Conservation (phyloP, 768 basidiomycete species). For the Agaricus bisporus region DNA sequence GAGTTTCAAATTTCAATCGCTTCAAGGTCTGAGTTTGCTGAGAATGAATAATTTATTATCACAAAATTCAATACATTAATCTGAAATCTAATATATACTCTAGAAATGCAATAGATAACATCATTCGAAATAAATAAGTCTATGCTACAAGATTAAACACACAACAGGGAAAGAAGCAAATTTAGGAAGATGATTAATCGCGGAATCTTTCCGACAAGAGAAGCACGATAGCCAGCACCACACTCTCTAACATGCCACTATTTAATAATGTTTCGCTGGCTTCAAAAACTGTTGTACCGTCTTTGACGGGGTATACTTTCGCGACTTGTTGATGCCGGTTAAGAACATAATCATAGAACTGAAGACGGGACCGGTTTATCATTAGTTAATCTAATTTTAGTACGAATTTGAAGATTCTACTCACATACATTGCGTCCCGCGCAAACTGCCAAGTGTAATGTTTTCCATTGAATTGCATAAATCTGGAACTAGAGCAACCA, state of each 20-base stretch:
- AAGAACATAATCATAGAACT: constrained; percentile 6
- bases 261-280: constrained; percentile 1
- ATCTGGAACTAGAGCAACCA: too few relatives aligned
- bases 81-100: too few relatives aligned
- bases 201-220: constrained; percentile 6
- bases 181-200: neutral
- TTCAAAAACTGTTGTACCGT: constrained; percentile 7
- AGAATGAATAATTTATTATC: too few relatives aligned
- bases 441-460: constrained; percentile 11
- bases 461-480: constrained; percentile 1
- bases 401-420: neutral
- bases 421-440: constrained; percentile 10
- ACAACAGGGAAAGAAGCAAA: neutral
- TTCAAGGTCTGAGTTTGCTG: too few relatives aligned
- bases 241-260: constrained; percentile 3
- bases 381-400: neutral
- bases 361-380: neutral
- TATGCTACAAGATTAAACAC: neutral
- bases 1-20: too few relatives aligned
- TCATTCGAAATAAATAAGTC: too few relatives aligned
- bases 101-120: too few relatives aligned
- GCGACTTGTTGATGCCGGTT: constrained; percentile 6
- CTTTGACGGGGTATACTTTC: constrained; percentile 6
- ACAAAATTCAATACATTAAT: too few relatives aligned
- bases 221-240: constrained; percentile 1